Evolutionary conservation across 75 land plant species (phyloP), one percentile per base, ranked within the genome.

Genomic region (Selaginella moellendorffii): DNA sequence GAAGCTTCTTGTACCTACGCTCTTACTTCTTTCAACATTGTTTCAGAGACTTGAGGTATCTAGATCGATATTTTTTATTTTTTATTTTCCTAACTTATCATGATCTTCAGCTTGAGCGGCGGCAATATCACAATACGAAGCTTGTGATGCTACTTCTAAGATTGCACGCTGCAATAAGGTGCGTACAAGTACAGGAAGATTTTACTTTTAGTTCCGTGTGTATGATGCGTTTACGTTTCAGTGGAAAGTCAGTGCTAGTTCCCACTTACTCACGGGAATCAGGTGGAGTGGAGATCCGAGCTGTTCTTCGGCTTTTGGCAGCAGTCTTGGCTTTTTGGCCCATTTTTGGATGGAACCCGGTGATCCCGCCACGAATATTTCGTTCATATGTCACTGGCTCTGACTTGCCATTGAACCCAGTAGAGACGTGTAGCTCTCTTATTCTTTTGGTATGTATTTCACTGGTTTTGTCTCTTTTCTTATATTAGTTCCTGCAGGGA

Each of bases 321-420:
- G 88, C 99, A 18, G 79, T 83, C 30, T 74, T 93, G 67, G 90
- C 90, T 0, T 85, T 69, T 74, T 93, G 99, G 99, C 96, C 99
- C 1, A 54, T 86, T 20, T 80, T 63, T 76, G 81, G 85, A 36
- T 93, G 99, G 99, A 76, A 76, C 42, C 99, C 99, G 27, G 81
- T 85, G 12, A 70, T 93, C 28, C 81, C 89, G 30, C 83, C 74
- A 54, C 68, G 78, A 23, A 72, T 93, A 26, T 65, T 89, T 53
- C 83, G 80, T 29, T 74, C 74, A 20, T 22, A 28, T 54, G 19
- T 23, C 10, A 26, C 14, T 1, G 10, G 22, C 29, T 76, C 80
- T 36, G 51, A 65, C 1, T 63, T 84, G 24, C 83, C 85, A 0
- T 66, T 89, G 74, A 96, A 89, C 24, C 99, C 99, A 54, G 87